Evolutionary conservation across 148 eudicot species (phyloP).

Genomic region (Fagopyrum esculentum): DNA sequence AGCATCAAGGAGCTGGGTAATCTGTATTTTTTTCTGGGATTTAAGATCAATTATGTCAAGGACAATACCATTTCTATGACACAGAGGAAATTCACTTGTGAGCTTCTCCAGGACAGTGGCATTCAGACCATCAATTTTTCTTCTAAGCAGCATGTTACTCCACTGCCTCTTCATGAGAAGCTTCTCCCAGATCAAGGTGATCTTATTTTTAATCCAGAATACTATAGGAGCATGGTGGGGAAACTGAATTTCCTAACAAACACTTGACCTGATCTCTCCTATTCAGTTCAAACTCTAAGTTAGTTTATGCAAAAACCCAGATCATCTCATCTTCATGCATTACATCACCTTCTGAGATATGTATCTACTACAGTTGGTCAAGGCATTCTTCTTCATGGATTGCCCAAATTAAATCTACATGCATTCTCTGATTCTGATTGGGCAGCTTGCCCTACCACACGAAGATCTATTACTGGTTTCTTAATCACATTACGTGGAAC

Average conservation of each 20-base stretch:
- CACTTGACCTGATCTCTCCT: neutral
- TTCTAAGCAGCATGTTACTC: neutral
- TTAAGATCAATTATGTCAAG: neutral
- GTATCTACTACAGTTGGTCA: neutral
- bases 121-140: neutral
- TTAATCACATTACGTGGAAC: neutral
- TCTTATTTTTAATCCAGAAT: too few species aligned
- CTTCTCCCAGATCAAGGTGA: neutral
- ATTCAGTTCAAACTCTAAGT: neutral
- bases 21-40: neutral
- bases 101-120: neutral
- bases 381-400: neutral
- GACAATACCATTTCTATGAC: neutral
- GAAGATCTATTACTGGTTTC: neutral
- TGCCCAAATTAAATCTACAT: neutral
- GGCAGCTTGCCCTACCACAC: neutral
- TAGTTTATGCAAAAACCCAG: neutral
- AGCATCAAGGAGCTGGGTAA: neutral
- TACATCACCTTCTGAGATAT: neutral
- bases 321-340: neutral
- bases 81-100: neutral
- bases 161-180: neutral
- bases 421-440: conserved; percentile 5
- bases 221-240: neutral
- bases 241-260: conserved; percentile 2